These are phyloP conservation scores for Fusarium sp. DNA, from an alignment of 2,329 filamentous ascomycete species.

Conservation along the genomic window DNA sequence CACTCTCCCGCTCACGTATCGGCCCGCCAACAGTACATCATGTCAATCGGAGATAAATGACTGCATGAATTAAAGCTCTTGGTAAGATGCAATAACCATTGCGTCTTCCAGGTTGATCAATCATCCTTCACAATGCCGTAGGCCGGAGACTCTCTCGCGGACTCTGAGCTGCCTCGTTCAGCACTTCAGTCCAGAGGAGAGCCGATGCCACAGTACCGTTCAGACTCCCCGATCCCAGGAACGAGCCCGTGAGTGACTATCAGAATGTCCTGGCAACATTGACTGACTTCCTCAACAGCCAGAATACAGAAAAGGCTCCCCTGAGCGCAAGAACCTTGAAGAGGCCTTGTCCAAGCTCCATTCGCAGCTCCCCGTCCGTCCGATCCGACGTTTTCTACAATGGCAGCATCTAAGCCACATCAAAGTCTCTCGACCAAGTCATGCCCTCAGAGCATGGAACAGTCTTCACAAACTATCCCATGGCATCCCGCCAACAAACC, in stretches of 20 bases:
- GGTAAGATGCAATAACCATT: not conserved
- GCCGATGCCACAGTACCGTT: not conserved
- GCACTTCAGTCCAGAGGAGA: not conserved
- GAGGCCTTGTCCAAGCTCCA: not conserved
- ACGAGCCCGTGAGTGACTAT: not conserved
- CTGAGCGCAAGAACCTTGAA: not conserved
- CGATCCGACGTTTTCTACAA: not conserved
- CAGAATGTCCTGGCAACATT: too few species aligned
- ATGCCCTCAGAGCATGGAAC: not conserved
- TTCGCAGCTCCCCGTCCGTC: not conserved
- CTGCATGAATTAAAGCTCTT: not conserved
- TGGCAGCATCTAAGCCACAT: not conserved
- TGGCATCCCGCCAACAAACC: not conserved
- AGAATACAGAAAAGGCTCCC: not conserved
- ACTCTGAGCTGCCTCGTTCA: not conserved
- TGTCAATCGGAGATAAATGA: not conserved
- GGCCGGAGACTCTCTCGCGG: not conserved
- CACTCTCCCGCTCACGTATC: not conserved
- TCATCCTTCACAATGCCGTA: not conserved
- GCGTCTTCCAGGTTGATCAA: not conserved
- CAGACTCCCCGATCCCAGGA: not conserved
- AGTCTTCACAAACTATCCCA: not conserved
- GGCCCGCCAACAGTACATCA: not conserved
- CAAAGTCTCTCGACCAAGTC: not conserved
- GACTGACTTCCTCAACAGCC: not conserved